Evolutionary conservation across 108 stramenopile species (phyloP).

Genomic region (Cylindrotheca fusiformis): DNA sequence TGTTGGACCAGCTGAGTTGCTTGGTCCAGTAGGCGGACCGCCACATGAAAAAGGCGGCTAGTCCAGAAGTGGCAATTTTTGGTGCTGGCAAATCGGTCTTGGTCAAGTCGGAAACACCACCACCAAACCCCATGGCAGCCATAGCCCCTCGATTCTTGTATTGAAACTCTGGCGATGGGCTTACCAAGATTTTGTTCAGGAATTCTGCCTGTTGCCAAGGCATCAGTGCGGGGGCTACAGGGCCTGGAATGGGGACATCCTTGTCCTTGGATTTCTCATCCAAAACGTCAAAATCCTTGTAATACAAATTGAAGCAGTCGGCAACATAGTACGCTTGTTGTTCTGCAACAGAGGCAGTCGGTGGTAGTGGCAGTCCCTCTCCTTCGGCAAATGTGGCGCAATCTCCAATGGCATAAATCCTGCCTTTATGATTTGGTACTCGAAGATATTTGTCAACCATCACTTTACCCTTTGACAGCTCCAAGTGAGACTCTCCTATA

Average conservation of each 20-base stretch:
- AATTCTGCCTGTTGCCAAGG: constrained; percentile 39
- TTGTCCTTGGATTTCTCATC: constrained; percentile 21
- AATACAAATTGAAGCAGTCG: constrained; percentile 37
- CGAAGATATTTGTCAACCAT: constrained; percentile 87
- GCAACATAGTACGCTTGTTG: constrained; percentile 87
- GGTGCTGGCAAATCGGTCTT: constrained; percentile 29
- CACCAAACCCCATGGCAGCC: constrained; percentile 75
- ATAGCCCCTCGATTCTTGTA: constrained; percentile 79
- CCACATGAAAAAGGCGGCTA: constrained; percentile 74
- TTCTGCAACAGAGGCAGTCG: constrained; percentile 87
- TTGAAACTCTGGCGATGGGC: constrained; percentile 46
- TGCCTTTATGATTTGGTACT: constrained; percentile 70
- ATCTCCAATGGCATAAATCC: constrained; percentile 95
- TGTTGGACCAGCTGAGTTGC: constrained; percentile 46
- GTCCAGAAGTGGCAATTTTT: constrained; percentile 43
- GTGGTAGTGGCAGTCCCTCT: constrained; percentile 67
- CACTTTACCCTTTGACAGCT: constrained; percentile 58
- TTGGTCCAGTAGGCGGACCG: constrained; percentile 80
- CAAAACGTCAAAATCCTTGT: constrained; percentile 29
- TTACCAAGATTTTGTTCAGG: constrained; percentile 36
- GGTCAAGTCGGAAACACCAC: constrained; percentile 60
- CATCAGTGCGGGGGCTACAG: constrained; percentile 44
- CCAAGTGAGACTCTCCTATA: constrained; percentile 2
- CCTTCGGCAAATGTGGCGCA: constrained; percentile 50
- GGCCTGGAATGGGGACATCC: constrained; percentile 49